These are phyloP conservation scores for Moniliella sp. DNA, from an alignment of 1,284 basidiomycete species.

Conservation along the genomic window DNA sequence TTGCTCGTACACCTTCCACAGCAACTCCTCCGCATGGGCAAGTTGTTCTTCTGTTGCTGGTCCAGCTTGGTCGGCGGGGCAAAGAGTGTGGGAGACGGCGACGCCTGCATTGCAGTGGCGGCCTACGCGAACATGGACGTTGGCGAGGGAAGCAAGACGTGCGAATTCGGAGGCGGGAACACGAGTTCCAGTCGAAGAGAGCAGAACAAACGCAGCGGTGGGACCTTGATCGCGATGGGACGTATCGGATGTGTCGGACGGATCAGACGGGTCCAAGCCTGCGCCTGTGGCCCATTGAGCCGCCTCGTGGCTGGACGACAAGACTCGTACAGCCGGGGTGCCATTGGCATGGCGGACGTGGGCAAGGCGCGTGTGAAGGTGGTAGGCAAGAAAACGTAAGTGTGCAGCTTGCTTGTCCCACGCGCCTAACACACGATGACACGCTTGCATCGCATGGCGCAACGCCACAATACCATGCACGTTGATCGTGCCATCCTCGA, in stretches of 20 bases:
- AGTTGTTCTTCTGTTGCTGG: slow-evolving; percentile 9
- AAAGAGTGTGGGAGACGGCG: neutral
- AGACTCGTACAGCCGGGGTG: too few relatives aligned
- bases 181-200: slow-evolving; percentile 1
- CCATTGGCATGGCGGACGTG: slow-evolving; percentile 9
- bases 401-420: slow-evolving; percentile 7
- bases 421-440: slow-evolving; percentile 2
- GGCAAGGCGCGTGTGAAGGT: slow-evolving; percentile 3
- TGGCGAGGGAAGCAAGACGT: slow-evolving; percentile 12
- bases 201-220: slow-evolving; percentile 12
- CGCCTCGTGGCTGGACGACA: too few relatives aligned
- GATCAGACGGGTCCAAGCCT: too few relatives aligned
- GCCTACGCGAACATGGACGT: slow-evolving; percentile 17
- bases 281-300: too few relatives aligned
- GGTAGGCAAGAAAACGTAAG: slow-evolving; percentile 4
- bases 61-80: neutral
- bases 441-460: slow-evolving; percentile 5
- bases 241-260: too few relatives aligned
- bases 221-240: slow-evolving; percentile 9
- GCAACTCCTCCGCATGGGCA: slow-evolving; percentile 4
- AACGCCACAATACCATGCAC: slow-evolving; percentile 14
- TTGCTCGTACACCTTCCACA: slow-evolving; percentile 10
- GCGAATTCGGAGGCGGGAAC: slow-evolving; percentile 10
- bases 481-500: slow-evolving; percentile 18
- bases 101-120: slow-evolving; percentile 19